Conservation (phyloP, 768 basidiomycete genomes). For the Rhizopogon vinicolor region DNA sequence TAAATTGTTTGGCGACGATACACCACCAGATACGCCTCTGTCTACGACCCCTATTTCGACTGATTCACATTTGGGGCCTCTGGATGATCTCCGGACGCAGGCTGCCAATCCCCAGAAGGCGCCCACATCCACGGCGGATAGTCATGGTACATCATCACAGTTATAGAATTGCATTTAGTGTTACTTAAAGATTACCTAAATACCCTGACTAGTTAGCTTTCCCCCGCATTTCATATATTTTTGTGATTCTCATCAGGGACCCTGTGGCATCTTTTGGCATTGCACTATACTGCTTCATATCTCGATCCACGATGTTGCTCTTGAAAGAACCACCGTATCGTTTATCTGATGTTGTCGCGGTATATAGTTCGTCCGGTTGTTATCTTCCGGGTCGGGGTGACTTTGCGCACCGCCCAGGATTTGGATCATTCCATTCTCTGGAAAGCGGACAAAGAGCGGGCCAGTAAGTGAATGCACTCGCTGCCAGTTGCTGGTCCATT, state of each 20-base stretch:
- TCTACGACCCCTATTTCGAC: not conserved
- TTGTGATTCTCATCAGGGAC: not conserved
- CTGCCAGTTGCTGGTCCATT: not conserved
- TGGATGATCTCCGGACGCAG: not conserved
- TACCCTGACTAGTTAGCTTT: not conserved
- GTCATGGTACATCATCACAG: not conserved
- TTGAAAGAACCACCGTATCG: not conserved
- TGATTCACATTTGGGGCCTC: not conserved
- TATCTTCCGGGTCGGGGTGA: not conserved
- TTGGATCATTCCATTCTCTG: not conserved
- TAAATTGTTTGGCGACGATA: constrained; percentile 6
- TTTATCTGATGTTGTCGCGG: too few relatives aligned
- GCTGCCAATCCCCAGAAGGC: not conserved
- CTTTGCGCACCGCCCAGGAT: not conserved
- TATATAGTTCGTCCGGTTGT: not conserved
- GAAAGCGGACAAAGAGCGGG: constrained; percentile 21
- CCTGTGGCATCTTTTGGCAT: not conserved
- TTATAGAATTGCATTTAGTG: not conserved
- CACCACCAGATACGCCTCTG: constrained; percentile 10
- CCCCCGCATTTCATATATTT: not conserved
- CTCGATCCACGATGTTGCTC: not conserved
- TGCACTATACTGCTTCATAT: not conserved
- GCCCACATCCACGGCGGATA: not conserved
- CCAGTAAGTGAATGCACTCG: not conserved
- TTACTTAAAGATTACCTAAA: not conserved